Evolutionary conservation across 2,329 filamentous ascomycete species (phyloP), one percentile per base, ranked within the genome.

Genomic region (Fusarium sp.): DNA sequence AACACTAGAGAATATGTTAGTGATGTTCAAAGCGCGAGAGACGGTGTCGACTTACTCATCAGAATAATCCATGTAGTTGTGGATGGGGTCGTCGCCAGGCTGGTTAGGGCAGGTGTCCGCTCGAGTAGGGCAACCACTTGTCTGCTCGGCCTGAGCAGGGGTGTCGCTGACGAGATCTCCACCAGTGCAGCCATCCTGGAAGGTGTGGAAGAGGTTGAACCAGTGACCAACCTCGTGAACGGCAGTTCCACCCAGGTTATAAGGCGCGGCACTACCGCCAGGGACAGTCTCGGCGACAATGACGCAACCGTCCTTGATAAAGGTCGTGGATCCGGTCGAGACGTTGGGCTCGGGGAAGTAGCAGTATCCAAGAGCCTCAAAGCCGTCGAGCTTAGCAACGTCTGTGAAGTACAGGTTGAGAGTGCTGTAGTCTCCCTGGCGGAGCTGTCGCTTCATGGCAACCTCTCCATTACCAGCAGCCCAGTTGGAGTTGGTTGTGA

Each of bases 401-500:
- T 71, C 67, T 2, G 62, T 53, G 44, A 78, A 77, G 58, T 81
- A 79, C 39, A 82, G 70, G 68, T 75, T 79, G 8, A 79, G 75
- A n/a, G 73, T 73, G 23, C 61, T 63, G 74, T 84, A 84, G 58
- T 77, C 76, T 46, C 83, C 83, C 74, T 81, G 77, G 61, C 81
- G 81, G 11, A 85, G 82, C 25, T 77, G 71, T 39, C 60, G 71
- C 78, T 84, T 84, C 82, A 84, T 84, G 4, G 67, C 75, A 51
- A 76, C 52, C 60, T 83, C 79, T n/a, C 70, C 63, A 3, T 75
- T 74, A 23, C 81, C 82, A 15, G 60, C 67, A 30, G 82, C 81
- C 82, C 83, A 87, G 70, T 75, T 75, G 20, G 74, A 39, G 77
- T 86, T 85, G 70, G 84, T 75, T 35, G 83, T 84, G 65, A 78